A percentile compares a stretch with the other conserved stretches of the same genome.
These are phyloP conservation scores for Panicum miliaceum DNA, from an alignment of 176 grass and related monocot species.

Conservation along the genomic window DNA sequence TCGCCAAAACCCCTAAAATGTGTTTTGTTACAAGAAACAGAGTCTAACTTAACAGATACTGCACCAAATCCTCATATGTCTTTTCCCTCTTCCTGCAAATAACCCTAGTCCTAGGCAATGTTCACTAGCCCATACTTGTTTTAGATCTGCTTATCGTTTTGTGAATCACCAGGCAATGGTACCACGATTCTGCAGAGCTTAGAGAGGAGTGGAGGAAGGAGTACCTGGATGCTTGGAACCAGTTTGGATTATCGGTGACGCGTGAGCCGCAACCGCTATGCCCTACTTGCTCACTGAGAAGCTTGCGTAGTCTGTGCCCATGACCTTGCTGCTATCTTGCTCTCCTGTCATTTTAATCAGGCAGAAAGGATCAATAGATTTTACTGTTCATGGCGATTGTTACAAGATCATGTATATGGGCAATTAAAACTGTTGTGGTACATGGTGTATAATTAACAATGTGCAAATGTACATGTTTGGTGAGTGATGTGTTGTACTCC, in stretches of 20 bases:
- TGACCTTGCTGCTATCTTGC: conserved; percentile 36
- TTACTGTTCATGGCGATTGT: neutral
- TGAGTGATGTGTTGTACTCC: neutral
- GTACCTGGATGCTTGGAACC: conserved; percentile 74
- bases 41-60: neutral
- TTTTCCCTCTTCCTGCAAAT: neutral
- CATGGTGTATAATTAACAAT: neutral
- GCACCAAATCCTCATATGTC: neutral
- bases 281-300: conserved; percentile 77
- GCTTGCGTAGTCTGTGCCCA: conserved; percentile 65
- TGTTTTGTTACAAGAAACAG: neutral
- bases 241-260: conserved; percentile 53
- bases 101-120: neutral
- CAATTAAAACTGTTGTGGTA: neutral
- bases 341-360: conserved; percentile 19
- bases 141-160: neutral
- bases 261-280: conserved; percentile 47
- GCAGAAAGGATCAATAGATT: neutral
- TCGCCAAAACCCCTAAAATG: neutral
- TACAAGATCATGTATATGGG: neutral
- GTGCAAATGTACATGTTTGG: conserved; percentile 31
- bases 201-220: conserved; percentile 82
- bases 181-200: conserved; percentile 63
- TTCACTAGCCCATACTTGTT: neutral
- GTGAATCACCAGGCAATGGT: conserved; percentile 80